phyloP scores from a whole-genome alignment of 768 basidiomycete species.

The Fomitopsis serialis region DNA sequence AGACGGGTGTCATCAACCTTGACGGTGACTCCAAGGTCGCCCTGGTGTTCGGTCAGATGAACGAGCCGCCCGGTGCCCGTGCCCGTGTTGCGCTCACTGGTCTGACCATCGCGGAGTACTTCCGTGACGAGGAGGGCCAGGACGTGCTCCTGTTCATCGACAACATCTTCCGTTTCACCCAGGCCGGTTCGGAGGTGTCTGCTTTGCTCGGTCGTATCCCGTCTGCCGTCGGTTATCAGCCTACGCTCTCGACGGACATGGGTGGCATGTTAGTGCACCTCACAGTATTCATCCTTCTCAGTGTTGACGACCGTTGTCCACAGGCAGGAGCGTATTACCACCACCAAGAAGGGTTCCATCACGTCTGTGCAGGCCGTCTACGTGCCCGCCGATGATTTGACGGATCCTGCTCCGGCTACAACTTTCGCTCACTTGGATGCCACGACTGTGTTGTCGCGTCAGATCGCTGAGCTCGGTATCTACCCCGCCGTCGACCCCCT shows the following conservation, averaged over 20 bases:
- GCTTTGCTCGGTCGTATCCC: conserved; percentile 99
- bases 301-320: background rate
- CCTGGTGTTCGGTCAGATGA: conserved; percentile 99
- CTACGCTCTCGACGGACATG: conserved; percentile 99
- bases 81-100: conserved; percentile 99
- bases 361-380: conserved; percentile 99
- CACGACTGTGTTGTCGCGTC: conserved; percentile 98
- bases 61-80: conserved; percentile 99
- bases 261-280: conserved; percentile 82
- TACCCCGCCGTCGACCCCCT: conserved; percentile 99
- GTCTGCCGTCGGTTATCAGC: conserved; percentile 99
- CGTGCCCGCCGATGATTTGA: conserved; percentile 99
- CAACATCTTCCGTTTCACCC: conserved; percentile 99
- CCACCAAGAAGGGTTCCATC: conserved; percentile 99
- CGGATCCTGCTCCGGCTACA: conserved; percentile 98
- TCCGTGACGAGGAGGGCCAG: conserved; percentile 99
- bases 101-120: conserved; percentile 99
- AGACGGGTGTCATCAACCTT: conserved; percentile 99
- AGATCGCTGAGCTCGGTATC: conserved; percentile 98
- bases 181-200: conserved; percentile 99
- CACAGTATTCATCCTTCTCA: background rate
- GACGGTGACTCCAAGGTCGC: conserved; percentile 99
- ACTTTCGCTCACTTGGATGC: conserved; percentile 99
- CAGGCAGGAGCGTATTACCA: conserved; percentile 99
- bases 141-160: conserved; percentile 99